phyloP scores from a whole-genome alignment of 192 early-diverging fungal genomes.

The Coemansia sp. region DNA sequence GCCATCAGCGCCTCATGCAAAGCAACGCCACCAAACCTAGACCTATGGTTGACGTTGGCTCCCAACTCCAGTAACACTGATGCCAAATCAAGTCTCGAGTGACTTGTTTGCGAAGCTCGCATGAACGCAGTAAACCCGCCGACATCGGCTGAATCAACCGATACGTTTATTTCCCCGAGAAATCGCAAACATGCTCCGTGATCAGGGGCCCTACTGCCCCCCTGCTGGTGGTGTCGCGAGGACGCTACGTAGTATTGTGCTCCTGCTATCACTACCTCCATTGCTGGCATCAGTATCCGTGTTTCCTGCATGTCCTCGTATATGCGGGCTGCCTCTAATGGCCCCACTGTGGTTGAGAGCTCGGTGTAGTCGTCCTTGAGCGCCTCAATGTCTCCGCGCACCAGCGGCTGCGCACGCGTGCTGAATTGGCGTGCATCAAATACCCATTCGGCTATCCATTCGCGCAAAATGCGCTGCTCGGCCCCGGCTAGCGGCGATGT shows the following conservation, averaged over 20 bases:
- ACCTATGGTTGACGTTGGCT: conserved; percentile 42
- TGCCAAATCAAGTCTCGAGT: conserved; percentile 44
- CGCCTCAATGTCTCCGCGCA: conserved; percentile 25
- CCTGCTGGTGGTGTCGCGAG: conserved; percentile 2
- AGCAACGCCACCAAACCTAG: conserved; percentile 47
- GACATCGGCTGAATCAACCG: conserved; percentile 34
- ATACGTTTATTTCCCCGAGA: conserved; percentile 20
- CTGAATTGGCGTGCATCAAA: conserved; percentile 34
- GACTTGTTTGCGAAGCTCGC: conserved; percentile 43
- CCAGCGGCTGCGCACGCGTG: conserved; percentile 32
- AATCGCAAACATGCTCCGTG: conserved; percentile 31
- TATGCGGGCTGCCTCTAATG: not conserved
- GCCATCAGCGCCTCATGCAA: conserved; percentile 54
- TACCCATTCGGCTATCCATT: conserved; percentile 46
- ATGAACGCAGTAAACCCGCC: conserved; percentile 54
- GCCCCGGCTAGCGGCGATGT: conserved; percentile 31
- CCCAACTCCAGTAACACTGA: conserved; percentile 36
- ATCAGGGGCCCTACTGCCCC: conserved; percentile 1
- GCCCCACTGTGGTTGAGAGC: not conserved
- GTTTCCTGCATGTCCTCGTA: conserved; percentile 40
- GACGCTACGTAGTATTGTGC: conserved; percentile 36
- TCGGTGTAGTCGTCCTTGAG: conserved; percentile 14
- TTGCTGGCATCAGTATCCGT: conserved; percentile 41
- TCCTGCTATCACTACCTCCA: conserved; percentile 50
- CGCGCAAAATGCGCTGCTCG: conserved; percentile 46